Evolutionary conservation across 192 early-diverging fungal genomes (phyloP).

Genomic region (Linnemannia elongata): DNA sequence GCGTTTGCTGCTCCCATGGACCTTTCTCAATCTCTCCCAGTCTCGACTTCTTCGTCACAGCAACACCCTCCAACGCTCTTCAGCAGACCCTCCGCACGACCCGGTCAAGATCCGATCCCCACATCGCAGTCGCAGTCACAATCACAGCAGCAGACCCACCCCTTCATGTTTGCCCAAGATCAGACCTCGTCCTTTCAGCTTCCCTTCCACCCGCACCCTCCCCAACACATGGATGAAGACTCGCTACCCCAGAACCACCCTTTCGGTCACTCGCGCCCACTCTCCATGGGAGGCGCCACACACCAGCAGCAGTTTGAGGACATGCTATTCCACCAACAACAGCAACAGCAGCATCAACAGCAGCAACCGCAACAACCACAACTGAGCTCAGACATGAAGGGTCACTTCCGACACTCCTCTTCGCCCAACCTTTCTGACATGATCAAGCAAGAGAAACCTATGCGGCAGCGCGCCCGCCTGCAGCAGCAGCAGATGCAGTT

Average conservation of each 20-base stretch:
- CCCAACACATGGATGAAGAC: slow-evolving; percentile 21
- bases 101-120: slow-evolving; percentile 9
- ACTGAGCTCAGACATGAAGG: slow-evolving; percentile 26
- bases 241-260: slow-evolving; percentile 10
- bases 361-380: slow-evolving; percentile 27
- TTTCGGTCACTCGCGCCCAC: slow-evolving; percentile 32
- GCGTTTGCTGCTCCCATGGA: slow-evolving; percentile 8
- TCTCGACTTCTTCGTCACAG: neutral
- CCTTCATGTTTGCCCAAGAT: slow-evolving; percentile 4
- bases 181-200: slow-evolving; percentile 5
- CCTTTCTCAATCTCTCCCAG: neutral
- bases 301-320: slow-evolving; percentile 49
- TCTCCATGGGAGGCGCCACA: slow-evolving; percentile 26
- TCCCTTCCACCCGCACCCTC: neutral
- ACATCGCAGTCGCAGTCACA: slow-evolving; percentile 16
- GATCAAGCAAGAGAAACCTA: slow-evolving; percentile 22
- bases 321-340: slow-evolving; percentile 30
- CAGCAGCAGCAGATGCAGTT: slow-evolving; percentile 24
- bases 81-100: neutral
- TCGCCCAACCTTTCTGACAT: slow-evolving; percentile 48
- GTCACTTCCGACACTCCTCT: slow-evolving; percentile 35
- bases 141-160: slow-evolving; percentile 18
- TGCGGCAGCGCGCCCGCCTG: neutral
- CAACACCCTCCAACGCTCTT: slow-evolving; percentile 9
- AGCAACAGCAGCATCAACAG: slow-evolving; percentile 14